Base-by-base conservation (phyloP, 2,329 filamentous ascomycete species). In the Fusarium napiforme region DNA sequence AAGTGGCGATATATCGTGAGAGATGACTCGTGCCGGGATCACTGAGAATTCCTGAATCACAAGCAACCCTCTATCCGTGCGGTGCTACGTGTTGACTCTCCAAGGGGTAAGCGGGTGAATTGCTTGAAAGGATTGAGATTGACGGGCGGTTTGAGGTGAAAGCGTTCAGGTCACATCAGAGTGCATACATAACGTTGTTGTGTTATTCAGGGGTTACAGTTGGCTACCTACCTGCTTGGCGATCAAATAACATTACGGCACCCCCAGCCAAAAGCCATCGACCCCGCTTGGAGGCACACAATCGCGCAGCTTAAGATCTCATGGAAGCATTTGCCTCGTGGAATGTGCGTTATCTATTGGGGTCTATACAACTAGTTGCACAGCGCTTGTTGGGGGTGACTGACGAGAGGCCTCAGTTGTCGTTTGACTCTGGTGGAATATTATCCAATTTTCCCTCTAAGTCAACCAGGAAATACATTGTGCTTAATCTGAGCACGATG, bases 231-330 rank as follows among this genome's bases (percentile, higher is more conserved):
- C 47, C 30, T 50, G 42, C 58, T 71, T 58, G 57, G 53, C 50
- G 58, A 58, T 55, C 57, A 42, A 64, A 69, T 58, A 69, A 69
- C 50, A 69, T 58, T 64, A 34, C 67, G 42, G 45, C 28, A 26
- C 50, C 57, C 53, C 56, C 62, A 56, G 49, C 62, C 49, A 47
- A 58, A 64, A 53, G 58, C 37, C 58, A 58, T 71, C 46, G 49
- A 71, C 71, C 70, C 71, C 71, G 70, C 70, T 59, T 67, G 40
- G 59, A 69, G 45, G 61, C 69, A 61, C 66, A 66, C 65, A 62
- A 73, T 71, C 60, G 57, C 58, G 36, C 60, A 69, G 52, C 61
- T 56, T 62, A 28, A 73, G 71, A 73, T 73, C 61, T 58, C 70
- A 53, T 62, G 58, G 52, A 71, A 60, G 46, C 57, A 67, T 73